Percentiles rank a stretch among this genome's conserved stretches.
These are phyloP conservation scores for Pseudohyphozyma bogoriensis DNA, from an alignment of 768 basidiomycete species.

Conservation along the genomic window DNA sequence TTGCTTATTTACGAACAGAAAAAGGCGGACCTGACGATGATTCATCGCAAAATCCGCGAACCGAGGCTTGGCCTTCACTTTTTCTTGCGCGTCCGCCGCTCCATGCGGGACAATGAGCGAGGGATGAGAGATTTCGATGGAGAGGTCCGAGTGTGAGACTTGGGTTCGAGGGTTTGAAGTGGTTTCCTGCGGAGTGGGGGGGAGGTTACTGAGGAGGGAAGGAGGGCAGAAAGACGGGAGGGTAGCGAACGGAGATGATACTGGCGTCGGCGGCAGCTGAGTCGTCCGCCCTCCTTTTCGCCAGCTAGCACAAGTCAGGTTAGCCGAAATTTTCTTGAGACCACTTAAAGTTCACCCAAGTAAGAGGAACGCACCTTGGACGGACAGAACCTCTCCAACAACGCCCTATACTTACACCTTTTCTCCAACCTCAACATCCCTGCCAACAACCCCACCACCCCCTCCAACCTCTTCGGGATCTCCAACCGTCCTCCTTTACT, in stretches of 20 bases:
- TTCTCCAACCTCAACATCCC: slow-evolving; percentile 57
- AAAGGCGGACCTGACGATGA: slow-evolving; percentile 30
- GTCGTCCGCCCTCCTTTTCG: not conserved
- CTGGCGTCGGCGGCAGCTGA: not conserved
- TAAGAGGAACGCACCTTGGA: slow-evolving; percentile 50
- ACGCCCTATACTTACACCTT: slow-evolving; percentile 57
- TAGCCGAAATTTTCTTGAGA: too few relatives aligned
- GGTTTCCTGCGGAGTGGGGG: slow-evolving; percentile 48
- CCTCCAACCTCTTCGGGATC: slow-evolving; percentile 64
- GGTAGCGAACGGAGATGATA: not conserved
- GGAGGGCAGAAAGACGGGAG: not conserved
- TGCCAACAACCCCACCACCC: slow-evolving; percentile 48
- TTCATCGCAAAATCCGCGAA: slow-evolving; percentile 73
- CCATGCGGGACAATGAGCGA: slow-evolving; percentile 45
- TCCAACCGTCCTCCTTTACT: slow-evolving; percentile 61
- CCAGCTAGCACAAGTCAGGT: not conserved
- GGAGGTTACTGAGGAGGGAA: not conserved
- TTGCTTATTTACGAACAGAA: not conserved
- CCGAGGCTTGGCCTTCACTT: slow-evolving; percentile 52
- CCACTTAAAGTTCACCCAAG: too few relatives aligned
- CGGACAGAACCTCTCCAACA: slow-evolving; percentile 59
- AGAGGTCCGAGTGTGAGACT: slow-evolving; percentile 39
- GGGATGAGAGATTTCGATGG: slow-evolving; percentile 48
- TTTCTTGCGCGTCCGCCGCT: slow-evolving; percentile 42
- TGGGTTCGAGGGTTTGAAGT: slow-evolving; percentile 63